Evolutionary conservation across 768 basidiomycete species (phyloP).

Genomic region (Suillus paluster): DNA sequence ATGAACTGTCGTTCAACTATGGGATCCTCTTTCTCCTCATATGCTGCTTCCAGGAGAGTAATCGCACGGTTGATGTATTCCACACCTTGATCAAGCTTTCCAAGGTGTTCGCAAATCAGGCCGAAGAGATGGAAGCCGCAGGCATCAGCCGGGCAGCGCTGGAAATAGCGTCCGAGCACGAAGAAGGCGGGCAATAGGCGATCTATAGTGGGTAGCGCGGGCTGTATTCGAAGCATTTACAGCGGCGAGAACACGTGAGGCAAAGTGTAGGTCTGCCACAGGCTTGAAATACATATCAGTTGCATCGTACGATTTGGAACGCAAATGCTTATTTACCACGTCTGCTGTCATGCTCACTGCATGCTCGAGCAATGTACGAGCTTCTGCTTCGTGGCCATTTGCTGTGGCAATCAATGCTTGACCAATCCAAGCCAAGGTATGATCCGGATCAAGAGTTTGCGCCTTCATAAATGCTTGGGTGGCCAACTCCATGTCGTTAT

Average conservation of each 20-base stretch:
- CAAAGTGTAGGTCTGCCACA: conserved; percentile 79
- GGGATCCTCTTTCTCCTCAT: conserved; percentile 86
- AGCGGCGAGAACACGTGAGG: conserved; percentile 58
- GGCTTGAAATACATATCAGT: conserved; percentile 52
- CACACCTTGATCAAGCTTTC: conserved; percentile 65
- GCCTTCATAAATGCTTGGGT: conserved; percentile 86
- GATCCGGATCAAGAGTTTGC: conserved; percentile 92
- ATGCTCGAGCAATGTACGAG: conserved; percentile 73
- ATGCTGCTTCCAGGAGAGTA: conserved; percentile 76
- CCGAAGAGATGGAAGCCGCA: conserved; percentile 83
- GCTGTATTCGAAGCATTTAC: conserved; percentile 29
- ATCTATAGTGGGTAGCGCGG: conserved; percentile 38
- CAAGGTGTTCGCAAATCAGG: conserved; percentile 84
- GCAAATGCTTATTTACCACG: conserved; percentile 51
- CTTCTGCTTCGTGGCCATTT: conserved; percentile 63
- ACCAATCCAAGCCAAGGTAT: conserved; percentile 87
- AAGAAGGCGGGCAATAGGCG: conserved; percentile 79
- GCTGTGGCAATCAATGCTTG: conserved; percentile 74
- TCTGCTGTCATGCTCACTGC: conserved; percentile 62
- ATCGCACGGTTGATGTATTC: conserved; percentile 66
- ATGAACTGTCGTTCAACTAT: conserved; percentile 78
- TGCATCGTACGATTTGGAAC: not conserved
- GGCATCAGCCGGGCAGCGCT: conserved; percentile 67
- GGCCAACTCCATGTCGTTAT: conserved; percentile 81
- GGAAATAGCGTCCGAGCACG: conserved; percentile 75